Base-by-base conservation (phyloP, 192 early-diverging fungal genomes). In the Bifiguratus adelaidae region DNA sequence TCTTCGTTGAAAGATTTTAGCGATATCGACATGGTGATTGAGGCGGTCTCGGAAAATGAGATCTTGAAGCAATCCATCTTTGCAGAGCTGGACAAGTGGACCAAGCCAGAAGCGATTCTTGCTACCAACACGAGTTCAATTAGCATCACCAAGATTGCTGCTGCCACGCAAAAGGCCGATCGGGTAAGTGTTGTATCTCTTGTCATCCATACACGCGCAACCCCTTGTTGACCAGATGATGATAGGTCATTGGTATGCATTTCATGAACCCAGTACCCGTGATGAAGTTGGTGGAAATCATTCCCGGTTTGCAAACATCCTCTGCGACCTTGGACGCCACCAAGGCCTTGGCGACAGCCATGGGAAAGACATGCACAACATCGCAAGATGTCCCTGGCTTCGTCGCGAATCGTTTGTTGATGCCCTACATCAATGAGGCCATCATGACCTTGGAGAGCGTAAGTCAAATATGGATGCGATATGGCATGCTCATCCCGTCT, bases 341-440 rank as follows among this genome's bases (percentile, higher is more conserved):
- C 19, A 63, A 81, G 57, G 74, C 66, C 2, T 63, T 98, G 27
- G 89, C 91, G 1, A 61, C 74, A 18, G 67, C 60, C 18, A 93
- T 98, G 91, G 89, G 89, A 34, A 98, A 98, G 74, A 89, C 81
- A n/a, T 86, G 81, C 33, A 96, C 95, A 3, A 59, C 78, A 51
- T 80, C 78, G 30, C 70, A 74, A 52, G 95, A 98, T 70, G 80
- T 88, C 38, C 95, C 95, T 12, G 95, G 92, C 38, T 98, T 98
- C 59, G 91, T 98, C 47, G 91, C 95, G 25, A 98, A 98, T 74
- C 74, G 95, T 13, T 50, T 98, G 48, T 70, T 98, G 59, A 98
- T 98, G 91, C 95, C 95, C 28, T 98, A 98, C 71, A 98, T 98
- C 55, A 98, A 98, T 65, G 95, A 98, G 68, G 92, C 95, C 6